Base-by-base conservation (phyloP, 1,139 yeast genomes). In the Taiozyma onychis region DNA sequence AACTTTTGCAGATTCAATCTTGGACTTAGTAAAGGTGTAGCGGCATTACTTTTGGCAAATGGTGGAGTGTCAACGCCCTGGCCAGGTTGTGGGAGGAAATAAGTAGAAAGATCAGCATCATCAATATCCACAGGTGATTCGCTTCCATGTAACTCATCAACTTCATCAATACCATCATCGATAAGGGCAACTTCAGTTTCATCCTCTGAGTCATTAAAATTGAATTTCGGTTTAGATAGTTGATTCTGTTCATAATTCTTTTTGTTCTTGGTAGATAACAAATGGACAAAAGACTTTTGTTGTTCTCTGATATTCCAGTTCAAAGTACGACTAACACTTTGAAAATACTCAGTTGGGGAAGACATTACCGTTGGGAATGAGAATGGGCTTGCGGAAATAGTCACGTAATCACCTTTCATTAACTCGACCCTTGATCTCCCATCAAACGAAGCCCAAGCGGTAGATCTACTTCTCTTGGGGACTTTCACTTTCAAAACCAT, bases 371-470 rank as follows among this genome's bases (percentile, higher is more conserved):
- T 88, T 6, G 96, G 96, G 70, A 88, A 88, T 7, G 95, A 90
- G 68, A 78, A 88, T 30, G 88, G 88, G 48, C 88, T 80, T 1
- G 95, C 95, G 48, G 80, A 80, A 14, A 88, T 77, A 0, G 88
- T 81, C 22, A 88, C 89, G 60, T 85, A 88, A 63, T 85, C 87
- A 4, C 96, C 95, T 52, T 80, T 81, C 37, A 70, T 66, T 47
- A 88, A 66, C 62, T 88, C 93, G 1, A 85, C 81, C 39, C 95
- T 71, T 16, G 80, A 81, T 54, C 90, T 81, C 8, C 97, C 97
- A 66, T 89, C 97, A 63, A 89, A 88, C 4, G 95, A 82, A 0
- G 93, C 91, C 95, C 95, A 88, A 0, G 96, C 96, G 0, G 93
- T 84, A 3, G 79, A 71, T 48, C 96, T 69, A 51, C 88, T 81